Base-by-base conservation (phyloP, 2,329 filamentous ascomycete genomes). In the Clonostachys rosea region DNA sequence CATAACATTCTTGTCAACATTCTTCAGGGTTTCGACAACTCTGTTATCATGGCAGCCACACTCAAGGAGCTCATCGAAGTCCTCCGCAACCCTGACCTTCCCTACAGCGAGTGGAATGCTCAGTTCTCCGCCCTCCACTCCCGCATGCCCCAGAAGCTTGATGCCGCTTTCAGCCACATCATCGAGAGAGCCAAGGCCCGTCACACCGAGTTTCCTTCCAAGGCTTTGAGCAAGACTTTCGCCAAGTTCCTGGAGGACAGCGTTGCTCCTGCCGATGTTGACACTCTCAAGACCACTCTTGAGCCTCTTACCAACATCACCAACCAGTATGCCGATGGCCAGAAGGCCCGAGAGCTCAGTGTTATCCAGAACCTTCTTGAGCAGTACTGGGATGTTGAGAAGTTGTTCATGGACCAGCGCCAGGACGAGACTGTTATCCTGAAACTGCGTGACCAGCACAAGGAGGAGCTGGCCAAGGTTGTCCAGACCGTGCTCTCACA, bases 41-140 rank as follows among this genome's bases (percentile, higher is more conserved):
- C 95, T 56, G 86, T 96, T 56, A 91, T 97, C 68, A 96, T 99
- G 92, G 80, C 83, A 45, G 70, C 83, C 50, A 94, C 91, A 2
- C 76, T 99, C 18, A 90, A 89, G 69, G 89, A 94, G 63, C 76
- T 97, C 36, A 84, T 96, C n/a, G 83, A 90, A 50, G 91, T 99
- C 11, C 81, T 99, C 18, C 86, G 92, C 40, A 83, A 96, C 60
- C 84, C 87, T 2, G 91, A 96, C 59, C 79, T 99, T 52, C 94
- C 94, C 2, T 99, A 94, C 64, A 91, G 92, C 66, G 91, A 99
- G 68, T 99, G 92, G 89, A 91, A 87, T 53, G 88, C 92, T 6
- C 91, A 97, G 63, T 94, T 95, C 56, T 95, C 94, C 43, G 94
- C 94, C 18, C 81, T 99, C n/a, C 92, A 97, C 68, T 89, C 91